Base-by-base conservation (phyloP, 805 yeast species). In the Tetrapisispora taiwanensis region DNA sequence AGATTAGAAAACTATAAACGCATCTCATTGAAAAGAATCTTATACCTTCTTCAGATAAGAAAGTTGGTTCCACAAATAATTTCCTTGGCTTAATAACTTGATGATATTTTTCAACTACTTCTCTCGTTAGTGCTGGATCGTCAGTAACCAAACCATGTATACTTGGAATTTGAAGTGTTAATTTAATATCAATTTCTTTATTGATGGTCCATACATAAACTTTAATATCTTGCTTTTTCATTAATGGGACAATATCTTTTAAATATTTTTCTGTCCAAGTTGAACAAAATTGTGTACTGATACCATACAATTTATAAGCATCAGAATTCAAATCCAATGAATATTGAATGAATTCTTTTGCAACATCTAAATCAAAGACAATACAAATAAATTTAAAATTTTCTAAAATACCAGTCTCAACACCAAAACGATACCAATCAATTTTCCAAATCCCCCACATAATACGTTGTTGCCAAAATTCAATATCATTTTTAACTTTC, bases 141-240 rank as follows among this genome's bases (percentile, higher is more conserved):
- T 62, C 66, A 1, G 64, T 58, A 8, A 62, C 54, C n/a, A 55
- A 49, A 32, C 65, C 66, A 30, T 48, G 43, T 17, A 62, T 57
- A 27, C 39, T 33, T 28, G 65, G 63, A 30, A 60, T 42, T 22
- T 59, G 59, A 18, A 55, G 39, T 38, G 53, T 37, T 48, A 52
- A 52, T 43, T 59, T 39, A 58, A 63, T 44, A 51, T 60, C 60
- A 19, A 52, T 40, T 40, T 59, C 48, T 46, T 61, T 45, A 54
- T 77, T 77, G 15, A 75, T 65, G 1, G 82, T 77, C 83, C 83
- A 77, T 3, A 72, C 52, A 46, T 68, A 75, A 3, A 72, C 58
- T 10, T 64, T 63, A 26, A 70, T 62, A 31, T 62, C 59, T 18
- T 62, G 50, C 13, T 52, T 49, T 22, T 54, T 48, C 15, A 71